Percentiles rank a stretch among this genome's conserved stretches.
These are phyloP conservation scores for Lentinula lateritia DNA, from an alignment of 768 basidiomycete genomes.

Conservation along the genomic window DNA sequence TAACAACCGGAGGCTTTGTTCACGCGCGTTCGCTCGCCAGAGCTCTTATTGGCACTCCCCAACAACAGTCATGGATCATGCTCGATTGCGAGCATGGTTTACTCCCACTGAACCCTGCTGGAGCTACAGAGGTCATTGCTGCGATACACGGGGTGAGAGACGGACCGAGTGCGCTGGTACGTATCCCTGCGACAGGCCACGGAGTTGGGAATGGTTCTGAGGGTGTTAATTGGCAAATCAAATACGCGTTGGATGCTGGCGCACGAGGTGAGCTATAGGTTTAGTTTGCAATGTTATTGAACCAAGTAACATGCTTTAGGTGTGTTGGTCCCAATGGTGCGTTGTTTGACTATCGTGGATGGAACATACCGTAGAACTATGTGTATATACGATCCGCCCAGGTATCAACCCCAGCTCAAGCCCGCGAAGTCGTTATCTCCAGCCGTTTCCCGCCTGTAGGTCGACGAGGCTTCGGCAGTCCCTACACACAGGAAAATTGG, in stretches of 20 bases:
- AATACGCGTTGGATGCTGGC: conserved; percentile 64
- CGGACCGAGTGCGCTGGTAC: conserved; percentile 50
- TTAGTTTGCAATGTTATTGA: background rate
- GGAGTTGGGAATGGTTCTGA: conserved; percentile 38
- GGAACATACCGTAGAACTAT: too few relatives aligned
- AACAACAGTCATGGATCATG: conserved; percentile 55
- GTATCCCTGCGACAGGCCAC: conserved; percentile 62
- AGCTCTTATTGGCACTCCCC: conserved; percentile 30
- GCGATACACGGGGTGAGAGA: conserved; percentile 44
- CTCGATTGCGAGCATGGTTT: conserved; percentile 70
- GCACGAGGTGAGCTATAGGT: conserved; percentile 26
- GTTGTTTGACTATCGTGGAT: background rate
- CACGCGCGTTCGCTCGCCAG: conserved; percentile 55
- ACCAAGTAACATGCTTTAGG: conserved; percentile 24
- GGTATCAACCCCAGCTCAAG: conserved; percentile 56
- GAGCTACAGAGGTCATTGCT: conserved; percentile 48
- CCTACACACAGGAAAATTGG: conserved; percentile 58
- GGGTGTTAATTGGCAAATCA: conserved; percentile 53
- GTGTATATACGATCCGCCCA: conserved; percentile 12
- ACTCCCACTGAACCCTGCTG: conserved; percentile 43
- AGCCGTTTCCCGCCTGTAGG: conserved; percentile 59
- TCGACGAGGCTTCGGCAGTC: conserved; percentile 59
- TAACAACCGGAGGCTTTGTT: conserved; percentile 53
- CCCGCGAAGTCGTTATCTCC: conserved; percentile 49
- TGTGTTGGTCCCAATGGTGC: conserved; percentile 63